Evolutionary conservation across 2,329 filamentous ascomycete genomes (phyloP).

Genomic region (Trichoderma sp.): DNA sequence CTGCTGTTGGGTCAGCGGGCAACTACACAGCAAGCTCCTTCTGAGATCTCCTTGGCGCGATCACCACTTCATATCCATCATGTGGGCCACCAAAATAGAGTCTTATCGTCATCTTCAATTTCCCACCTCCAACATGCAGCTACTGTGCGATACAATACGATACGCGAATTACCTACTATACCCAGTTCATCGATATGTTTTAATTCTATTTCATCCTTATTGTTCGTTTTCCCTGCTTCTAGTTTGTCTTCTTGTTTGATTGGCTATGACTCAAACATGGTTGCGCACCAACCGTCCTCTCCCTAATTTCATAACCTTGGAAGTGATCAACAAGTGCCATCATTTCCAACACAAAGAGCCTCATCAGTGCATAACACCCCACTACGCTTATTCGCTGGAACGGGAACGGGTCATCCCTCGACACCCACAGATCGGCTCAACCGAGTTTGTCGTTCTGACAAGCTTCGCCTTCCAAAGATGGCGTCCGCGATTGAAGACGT

Average conservation of each 20-base stretch:
- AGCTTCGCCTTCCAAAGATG: neutral
- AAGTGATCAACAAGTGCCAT: neutral
- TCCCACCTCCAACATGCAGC: neutral
- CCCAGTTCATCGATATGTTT: neutral
- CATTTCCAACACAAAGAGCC: neutral
- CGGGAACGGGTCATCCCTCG: neutral
- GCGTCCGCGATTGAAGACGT: slow-evolving; percentile 15
- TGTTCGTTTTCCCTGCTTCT: neutral
- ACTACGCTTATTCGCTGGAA: neutral
- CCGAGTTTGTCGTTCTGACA: neutral
- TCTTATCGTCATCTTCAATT: neutral
- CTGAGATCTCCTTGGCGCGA: neutral
- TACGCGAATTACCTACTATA: neutral
- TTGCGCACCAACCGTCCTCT: neutral
- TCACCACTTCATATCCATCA: neutral
- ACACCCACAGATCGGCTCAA: neutral
- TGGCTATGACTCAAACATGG: neutral
- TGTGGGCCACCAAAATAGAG: neutral
- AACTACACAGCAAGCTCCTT: neutral
- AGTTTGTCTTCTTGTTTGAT: neutral
- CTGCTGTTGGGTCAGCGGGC: slow-evolving; percentile 1
- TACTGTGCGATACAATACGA: neutral
- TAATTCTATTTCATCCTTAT: neutral
- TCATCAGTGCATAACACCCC: neutral
- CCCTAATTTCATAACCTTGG: neutral